Percentiles rank a stretch among this genome's conserved stretches.
Evolutionary conservation across 345 rosid species (phyloP).

Genomic region (Fremontodendron californicum): DNA sequence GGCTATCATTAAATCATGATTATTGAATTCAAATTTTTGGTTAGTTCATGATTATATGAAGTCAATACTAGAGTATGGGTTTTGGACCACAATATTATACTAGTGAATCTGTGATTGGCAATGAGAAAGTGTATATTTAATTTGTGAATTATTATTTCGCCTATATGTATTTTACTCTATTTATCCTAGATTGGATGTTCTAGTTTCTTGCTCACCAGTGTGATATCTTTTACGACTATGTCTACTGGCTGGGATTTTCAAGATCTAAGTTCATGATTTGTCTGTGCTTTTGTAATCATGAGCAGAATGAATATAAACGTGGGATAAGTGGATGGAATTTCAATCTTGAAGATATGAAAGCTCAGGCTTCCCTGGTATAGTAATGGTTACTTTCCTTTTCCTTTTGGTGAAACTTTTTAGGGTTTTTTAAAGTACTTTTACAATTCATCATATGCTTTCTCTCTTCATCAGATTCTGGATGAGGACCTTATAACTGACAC

Average conservation of each 20-base stretch:
- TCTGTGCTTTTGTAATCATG: conserved; percentile 4
- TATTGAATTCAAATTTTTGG: neutral
- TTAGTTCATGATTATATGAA: neutral
- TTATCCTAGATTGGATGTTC: neutral
- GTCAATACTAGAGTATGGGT: neutral
- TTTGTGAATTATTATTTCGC: neutral
- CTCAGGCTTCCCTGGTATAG: conserved; percentile 93
- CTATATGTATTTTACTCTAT: neutral
- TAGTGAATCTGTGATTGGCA: neutral
- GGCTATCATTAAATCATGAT: neutral
- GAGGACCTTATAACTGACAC: conserved; percentile 56
- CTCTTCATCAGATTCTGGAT: conserved; percentile 71
- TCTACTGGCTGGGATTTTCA: neutral
- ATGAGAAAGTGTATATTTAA: neutral
- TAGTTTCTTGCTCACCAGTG: neutral
- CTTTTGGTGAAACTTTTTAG: neutral
- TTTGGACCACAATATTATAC: neutral
- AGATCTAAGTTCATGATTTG: neutral
- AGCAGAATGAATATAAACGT: conserved; percentile 92
- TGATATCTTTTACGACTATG: neutral
- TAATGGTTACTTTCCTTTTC: conserved; percentile 9
- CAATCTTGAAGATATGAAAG: conserved; percentile 94
- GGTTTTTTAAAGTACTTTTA: neutral
- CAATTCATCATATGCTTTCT: neutral
- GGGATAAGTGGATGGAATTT: conserved; percentile 99